Evolutionary conservation across 345 rosid genomes (phyloP).

Genomic region (Psidium friedrichsthalianum): DNA sequence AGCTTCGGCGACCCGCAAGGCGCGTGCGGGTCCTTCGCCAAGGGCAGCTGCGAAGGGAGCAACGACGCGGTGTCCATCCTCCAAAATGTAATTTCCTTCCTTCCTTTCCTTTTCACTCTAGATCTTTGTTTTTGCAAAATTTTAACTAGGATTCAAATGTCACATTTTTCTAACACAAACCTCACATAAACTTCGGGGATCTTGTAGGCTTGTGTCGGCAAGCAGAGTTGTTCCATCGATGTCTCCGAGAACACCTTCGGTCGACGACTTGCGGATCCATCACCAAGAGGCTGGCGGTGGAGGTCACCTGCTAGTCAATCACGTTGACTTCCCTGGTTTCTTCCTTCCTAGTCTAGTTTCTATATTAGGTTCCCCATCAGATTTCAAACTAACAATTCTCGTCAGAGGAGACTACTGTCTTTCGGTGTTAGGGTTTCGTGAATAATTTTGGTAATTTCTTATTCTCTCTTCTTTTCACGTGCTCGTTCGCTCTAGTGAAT

Average conservation of each 20-base stretch:
- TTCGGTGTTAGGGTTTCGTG: background rate
- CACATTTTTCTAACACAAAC: background rate
- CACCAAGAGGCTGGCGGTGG: constrained; percentile 14
- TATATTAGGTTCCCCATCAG: background rate
- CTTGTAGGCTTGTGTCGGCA: constrained; percentile 23
- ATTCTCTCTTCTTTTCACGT: background rate
- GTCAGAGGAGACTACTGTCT: background rate
- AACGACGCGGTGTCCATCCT: background rate
- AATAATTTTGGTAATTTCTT: background rate
- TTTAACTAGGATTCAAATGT: too few relatives aligned
- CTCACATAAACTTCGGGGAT: background rate
- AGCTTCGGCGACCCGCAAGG: constrained; percentile 33
- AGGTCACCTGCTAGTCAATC: constrained; percentile 10
- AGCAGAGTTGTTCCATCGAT: constrained; percentile 6
- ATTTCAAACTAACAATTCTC: background rate
- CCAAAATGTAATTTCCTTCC: background rate
- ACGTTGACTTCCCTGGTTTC: too few relatives aligned
- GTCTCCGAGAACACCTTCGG: constrained; percentile 17
- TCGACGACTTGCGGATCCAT: background rate
- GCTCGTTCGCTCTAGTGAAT: background rate
- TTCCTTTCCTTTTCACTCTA: background rate
- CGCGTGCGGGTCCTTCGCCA: constrained; percentile 12
- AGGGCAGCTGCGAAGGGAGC: constrained; percentile 2
- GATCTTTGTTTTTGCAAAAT: background rate
- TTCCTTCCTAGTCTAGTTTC: background rate